Percentiles rank a stretch among this genome's conserved stretches.
Evolutionary conservation across 2,329 filamentous ascomycete genomes (phyloP).

Genomic region (Claviceps arundinis): DNA sequence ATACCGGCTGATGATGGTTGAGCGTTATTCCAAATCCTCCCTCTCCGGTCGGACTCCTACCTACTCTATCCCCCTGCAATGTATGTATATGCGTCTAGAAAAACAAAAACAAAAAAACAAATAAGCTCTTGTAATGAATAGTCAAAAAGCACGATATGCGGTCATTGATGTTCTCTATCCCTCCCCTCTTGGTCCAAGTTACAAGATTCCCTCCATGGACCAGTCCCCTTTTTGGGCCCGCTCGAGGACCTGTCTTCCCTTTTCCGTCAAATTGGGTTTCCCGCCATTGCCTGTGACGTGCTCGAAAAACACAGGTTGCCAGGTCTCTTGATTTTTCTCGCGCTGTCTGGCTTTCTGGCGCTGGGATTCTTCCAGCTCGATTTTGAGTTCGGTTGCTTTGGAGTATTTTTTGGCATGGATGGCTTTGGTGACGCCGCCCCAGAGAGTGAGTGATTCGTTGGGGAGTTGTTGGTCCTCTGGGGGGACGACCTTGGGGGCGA

Average conservation of each 20-base stretch:
- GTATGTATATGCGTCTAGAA: neutral
- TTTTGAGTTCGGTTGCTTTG: constrained; percentile 74
- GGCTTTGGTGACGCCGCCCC: constrained; percentile 75
- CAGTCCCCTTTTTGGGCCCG: constrained; percentile 40
- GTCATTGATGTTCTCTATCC: neutral
- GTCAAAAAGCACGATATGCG: neutral
- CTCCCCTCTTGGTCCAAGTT: constrained; percentile 1
- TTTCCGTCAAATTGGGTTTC: constrained; percentile 41
- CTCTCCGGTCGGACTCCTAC: neutral
- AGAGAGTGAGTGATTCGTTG: constrained; percentile 82
- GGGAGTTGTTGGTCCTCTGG: constrained; percentile 65
- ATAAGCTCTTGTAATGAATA: neutral
- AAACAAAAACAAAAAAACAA: neutral
- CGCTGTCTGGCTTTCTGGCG: constrained; percentile 72
- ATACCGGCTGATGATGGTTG: too few relatives aligned
- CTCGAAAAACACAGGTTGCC: constrained; percentile 81
- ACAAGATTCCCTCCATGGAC: constrained; percentile 33
- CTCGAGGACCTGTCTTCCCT: constrained; percentile 36
- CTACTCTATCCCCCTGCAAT: neutral
- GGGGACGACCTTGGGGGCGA: constrained; percentile 67
- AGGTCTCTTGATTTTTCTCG: constrained; percentile 54
- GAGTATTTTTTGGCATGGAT: constrained; percentile 73
- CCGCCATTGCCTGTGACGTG: constrained; percentile 42
- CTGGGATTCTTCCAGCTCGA: constrained; percentile 84
- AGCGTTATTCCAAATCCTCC: too few relatives aligned